Base-by-base conservation (phyloP, 129 eudicot genomes). In the Logfia minima region DNA sequence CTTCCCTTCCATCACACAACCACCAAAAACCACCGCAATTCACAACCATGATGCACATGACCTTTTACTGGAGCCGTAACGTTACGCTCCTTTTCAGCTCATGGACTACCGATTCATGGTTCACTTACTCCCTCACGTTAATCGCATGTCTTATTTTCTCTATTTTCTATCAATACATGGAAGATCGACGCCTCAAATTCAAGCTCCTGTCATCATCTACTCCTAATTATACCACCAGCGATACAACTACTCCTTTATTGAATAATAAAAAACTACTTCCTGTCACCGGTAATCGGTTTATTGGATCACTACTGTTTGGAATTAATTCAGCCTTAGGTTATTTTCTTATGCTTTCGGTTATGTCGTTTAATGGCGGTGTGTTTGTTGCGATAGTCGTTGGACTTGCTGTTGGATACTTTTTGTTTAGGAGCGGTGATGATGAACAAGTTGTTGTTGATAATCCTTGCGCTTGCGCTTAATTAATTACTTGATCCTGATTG, bases 41-140 rank as follows among this genome's bases (percentile, higher is more conserved):
- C 77, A 26, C 34, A 19, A 81, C 37, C 31, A 93, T 93, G 98
- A 93, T 93, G 98, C 98, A 93, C 87, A 93, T 93, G 98, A 93
- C 98, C 78, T 90, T 93, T 63, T 90, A 90, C 90, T 93, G 98
- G 96, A 89, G 96, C 53, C 72, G 67, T 18, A 48, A 41, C 21
- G 96, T 84, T 9, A 90, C 88, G 45, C 79, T 93, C 10, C 79
- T 93, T 19, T 93, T 90, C 87, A 89, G 83, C 61, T 90, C 86
- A 26, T 93, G 98, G 98, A 81, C 71, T 8, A 90, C 96, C 59
- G 81, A 86, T 74, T 63, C 95, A 0, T 87, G 85, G 86, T 32
- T 71, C 19, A 34, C 51, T 43, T 92, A 88, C 77, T 21, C 72
- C 29, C 71, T 90, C 82, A 71, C 93, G 51, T 70, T 92, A 29